phyloP scores from a whole-genome alignment of 2,329 filamentous ascomycete species.

The Fusarium virguliforme region DNA sequence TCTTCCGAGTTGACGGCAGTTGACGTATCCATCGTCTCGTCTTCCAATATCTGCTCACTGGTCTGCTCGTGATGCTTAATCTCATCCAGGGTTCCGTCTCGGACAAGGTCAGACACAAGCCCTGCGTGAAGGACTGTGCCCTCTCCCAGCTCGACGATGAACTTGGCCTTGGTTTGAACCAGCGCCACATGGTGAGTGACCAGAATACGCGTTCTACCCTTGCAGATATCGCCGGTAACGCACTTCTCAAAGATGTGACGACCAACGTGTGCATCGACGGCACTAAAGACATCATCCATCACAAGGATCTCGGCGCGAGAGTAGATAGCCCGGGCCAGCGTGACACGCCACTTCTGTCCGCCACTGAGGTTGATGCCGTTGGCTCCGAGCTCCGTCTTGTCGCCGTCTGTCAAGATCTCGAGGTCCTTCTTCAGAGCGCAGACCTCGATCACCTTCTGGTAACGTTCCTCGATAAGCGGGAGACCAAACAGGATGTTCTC shows the following conservation, averaged over 20 bases:
- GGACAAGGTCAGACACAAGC: slow-evolving; percentile 74
- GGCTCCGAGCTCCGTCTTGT: slow-evolving; percentile 85
- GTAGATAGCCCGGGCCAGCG: slow-evolving; percentile 85
- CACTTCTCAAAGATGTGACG: slow-evolving; percentile 85
- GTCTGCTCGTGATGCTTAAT: slow-evolving; percentile 72
- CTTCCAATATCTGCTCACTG: slow-evolving; percentile 62
- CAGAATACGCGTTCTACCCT: slow-evolving; percentile 80
- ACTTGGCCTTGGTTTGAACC: slow-evolving; percentile 79
- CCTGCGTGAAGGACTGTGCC: slow-evolving; percentile 77
- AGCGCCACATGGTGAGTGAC: slow-evolving; percentile 86
- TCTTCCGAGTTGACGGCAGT: slow-evolving; percentile 72
- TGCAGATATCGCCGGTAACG: slow-evolving; percentile 78
- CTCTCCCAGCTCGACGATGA: slow-evolving; percentile 80
- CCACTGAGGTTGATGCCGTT: slow-evolving; percentile 89
- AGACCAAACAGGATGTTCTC: slow-evolving; percentile 87
- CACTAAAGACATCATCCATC: slow-evolving; percentile 88
- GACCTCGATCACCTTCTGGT: slow-evolving; percentile 78
- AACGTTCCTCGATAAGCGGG: slow-evolving; percentile 78
- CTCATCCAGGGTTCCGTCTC: slow-evolving; percentile 69
- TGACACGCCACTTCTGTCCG: slow-evolving; percentile 87
- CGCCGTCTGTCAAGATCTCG: slow-evolving; percentile 82
- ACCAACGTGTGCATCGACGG: slow-evolving; percentile 86
- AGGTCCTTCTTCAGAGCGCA: slow-evolving; percentile 85
- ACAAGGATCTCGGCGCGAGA: slow-evolving; percentile 83
- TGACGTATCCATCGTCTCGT: slow-evolving; percentile 60